Base-by-base conservation (phyloP, 768 basidiomycete genomes). In the Russula virescens region DNA sequence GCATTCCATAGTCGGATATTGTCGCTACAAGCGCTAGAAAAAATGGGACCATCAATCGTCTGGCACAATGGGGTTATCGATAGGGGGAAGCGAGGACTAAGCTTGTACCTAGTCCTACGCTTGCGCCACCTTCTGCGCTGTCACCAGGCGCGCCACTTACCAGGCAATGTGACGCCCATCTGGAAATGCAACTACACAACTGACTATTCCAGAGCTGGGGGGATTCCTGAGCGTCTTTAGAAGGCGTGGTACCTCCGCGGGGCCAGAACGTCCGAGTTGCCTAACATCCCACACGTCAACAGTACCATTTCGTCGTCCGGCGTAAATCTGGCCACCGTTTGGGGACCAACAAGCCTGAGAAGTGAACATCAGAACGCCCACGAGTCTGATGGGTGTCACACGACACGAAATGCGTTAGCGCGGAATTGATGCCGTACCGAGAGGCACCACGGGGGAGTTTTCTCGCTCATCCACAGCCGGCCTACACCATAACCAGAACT, bases 211-310 rank as follows among this genome's bases (percentile, higher is more conserved):
- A 26, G 94, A 94, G 68, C 91, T 92, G 26, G 81, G 69, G 2
- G 94, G 94, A 71, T 95, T 96, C 35, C 88, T 83, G 60, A 98
- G 76, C 6, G 86, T 93, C 72, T 88, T 92, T 60, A 94, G 73
- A 50, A 94, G 73, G 57, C 86, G 83, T 14, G 94, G 93, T n/a
- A 86, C 84, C 59, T 79, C 80, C 6, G 73, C 71, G 49, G 83
- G 81, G 0, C 84, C 84, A 58, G 84, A 78, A 28, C 78, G 77
- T 9, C 92, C 93, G 14, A 89, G 75, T 63, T 85, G 78, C n/a
- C 95, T 87, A 10, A 95, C 86, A 71, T 98, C 97, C 91, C 92
- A 98, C 18, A 97, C 83, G 69, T 97, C 93, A 54, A 98, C 83
- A 1, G 89, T 87, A 25, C 91, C 91, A 67, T 95, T 94, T 53